phyloP scores from a whole-genome alignment of 495 filamentous ascomycete species.

The Pyrenula aspistea region DNA sequence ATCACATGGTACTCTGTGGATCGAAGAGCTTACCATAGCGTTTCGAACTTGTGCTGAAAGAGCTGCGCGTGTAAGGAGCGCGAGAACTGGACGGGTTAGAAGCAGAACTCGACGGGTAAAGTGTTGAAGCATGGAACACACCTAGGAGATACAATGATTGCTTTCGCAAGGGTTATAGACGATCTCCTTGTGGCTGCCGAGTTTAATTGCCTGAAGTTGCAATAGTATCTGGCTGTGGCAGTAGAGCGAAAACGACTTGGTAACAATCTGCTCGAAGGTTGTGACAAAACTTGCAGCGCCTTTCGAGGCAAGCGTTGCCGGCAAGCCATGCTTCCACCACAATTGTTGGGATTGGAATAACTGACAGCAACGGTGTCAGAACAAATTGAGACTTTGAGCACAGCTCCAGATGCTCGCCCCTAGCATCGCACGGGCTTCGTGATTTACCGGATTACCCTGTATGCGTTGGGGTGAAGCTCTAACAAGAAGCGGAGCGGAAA shows the following conservation, averaged over 20 bases:
- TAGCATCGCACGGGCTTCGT: background rate
- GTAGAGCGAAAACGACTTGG: background rate
- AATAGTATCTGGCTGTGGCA: background rate
- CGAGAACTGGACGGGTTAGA: too few relatives aligned
- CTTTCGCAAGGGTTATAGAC: background rate
- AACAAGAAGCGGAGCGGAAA: background rate
- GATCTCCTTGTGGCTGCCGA: background rate
- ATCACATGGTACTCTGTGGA: background rate
- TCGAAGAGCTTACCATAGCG: slow-evolving; percentile 26
- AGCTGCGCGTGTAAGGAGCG: too few relatives aligned
- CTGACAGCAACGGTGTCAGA: too few relatives aligned
- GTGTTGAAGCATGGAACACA: too few relatives aligned
- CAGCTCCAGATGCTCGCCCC: background rate
- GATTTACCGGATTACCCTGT: too few relatives aligned
- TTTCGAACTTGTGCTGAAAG: slow-evolving; percentile 43
- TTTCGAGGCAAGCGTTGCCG: background rate
- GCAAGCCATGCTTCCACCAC: background rate
- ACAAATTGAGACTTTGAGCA: background rate
- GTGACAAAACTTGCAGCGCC: background rate
- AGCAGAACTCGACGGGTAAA: too few relatives aligned
- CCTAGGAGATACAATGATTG: background rate
- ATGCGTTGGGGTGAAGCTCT: too few relatives aligned
- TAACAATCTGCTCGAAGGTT: background rate
- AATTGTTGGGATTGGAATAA: too few relatives aligned
- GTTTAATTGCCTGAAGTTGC: background rate